These are phyloP conservation scores for Copromyces sp. DNA, from an alignment of 495 filamentous ascomycete genomes.

Conservation along the genomic window DNA sequence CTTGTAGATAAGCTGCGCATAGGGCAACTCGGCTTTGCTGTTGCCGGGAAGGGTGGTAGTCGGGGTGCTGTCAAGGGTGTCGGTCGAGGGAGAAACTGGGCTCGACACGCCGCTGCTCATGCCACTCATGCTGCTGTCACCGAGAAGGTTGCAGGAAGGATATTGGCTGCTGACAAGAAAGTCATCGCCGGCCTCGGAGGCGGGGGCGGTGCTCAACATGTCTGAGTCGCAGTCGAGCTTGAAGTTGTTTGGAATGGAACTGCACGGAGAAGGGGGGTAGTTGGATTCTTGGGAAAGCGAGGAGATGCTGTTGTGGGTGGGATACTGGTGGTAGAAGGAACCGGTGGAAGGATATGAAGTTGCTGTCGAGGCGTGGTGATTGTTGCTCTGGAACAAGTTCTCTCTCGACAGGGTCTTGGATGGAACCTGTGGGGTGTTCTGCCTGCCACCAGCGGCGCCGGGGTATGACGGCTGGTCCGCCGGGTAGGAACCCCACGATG, in stretches of 20 bases:
- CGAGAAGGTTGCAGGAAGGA: neutral
- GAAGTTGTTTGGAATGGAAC: conserved; percentile 7
- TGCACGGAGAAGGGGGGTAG: conserved; percentile 12
- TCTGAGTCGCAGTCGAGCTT: conserved; percentile 6
- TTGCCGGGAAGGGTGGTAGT: neutral
- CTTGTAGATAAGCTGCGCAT: conserved; percentile 71
- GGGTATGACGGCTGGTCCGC: neutral
- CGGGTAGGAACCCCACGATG: neutral
- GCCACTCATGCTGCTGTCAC: neutral
- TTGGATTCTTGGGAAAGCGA: conserved; percentile 6
- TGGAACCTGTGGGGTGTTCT: neutral
- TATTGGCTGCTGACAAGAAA: neutral
- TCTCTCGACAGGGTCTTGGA: neutral
- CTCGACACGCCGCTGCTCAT: conserved; percentile 2
- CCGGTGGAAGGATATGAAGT: neutral
- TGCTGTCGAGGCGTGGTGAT: neutral
- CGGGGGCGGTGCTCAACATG: conserved; percentile 1
- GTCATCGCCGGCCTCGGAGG: conserved; percentile 1
- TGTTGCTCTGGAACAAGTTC: neutral
- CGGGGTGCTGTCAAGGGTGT: neutral
- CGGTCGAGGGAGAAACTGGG: neutral
- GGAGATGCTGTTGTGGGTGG: neutral
- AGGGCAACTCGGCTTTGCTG: conserved; percentile 50
- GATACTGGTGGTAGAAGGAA: neutral
- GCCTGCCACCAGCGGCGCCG: neutral